Evolutionary conservation across 2,329 filamentous ascomycete genomes (phyloP).

Genomic region (Fusarium solani-melongenae): DNA sequence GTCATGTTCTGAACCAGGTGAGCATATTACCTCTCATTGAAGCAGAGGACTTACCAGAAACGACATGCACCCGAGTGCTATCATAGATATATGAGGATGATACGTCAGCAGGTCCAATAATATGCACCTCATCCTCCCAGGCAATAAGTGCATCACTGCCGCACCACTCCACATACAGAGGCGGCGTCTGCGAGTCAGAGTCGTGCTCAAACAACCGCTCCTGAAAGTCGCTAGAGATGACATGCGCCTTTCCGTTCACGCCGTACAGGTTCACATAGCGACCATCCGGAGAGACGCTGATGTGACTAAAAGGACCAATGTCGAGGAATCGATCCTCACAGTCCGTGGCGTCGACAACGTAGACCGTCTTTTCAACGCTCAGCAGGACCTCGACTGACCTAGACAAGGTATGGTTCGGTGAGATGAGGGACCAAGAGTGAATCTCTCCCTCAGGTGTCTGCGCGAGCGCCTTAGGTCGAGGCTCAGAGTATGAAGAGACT

Average conservation of each 20-base stretch:
- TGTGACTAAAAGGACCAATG: constrained; percentile 91
- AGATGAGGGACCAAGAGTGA: constrained; percentile 88
- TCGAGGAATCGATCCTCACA: constrained; percentile 92
- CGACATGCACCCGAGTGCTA: constrained; percentile 85
- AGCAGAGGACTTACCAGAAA: constrained; percentile 69
- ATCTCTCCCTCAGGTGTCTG: constrained; percentile 81
- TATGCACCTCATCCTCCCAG: constrained; percentile 97
- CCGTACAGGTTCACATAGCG: constrained; percentile 91
- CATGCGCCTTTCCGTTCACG: constrained; percentile 84
- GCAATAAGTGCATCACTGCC: constrained; percentile 94
- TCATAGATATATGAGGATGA: constrained; percentile 88
- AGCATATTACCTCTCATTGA: neutral
- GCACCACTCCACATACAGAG: constrained; percentile 94
- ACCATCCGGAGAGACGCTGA: constrained; percentile 91
- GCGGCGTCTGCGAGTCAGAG: constrained; percentile 84
- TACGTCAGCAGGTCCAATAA: constrained; percentile 86
- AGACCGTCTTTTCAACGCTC: constrained; percentile 85
- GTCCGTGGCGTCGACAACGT: constrained; percentile 87
- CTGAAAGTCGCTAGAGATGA: constrained; percentile 96
- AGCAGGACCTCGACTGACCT: constrained; percentile 92
- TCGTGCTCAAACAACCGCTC: constrained; percentile 92
- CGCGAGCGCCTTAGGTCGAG: constrained; percentile 85
- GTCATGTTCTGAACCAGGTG: constrained; percentile 67
- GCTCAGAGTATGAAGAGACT: constrained; percentile 91
- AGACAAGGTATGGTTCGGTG: constrained; percentile 88